Conservation (phyloP, 75 land plant genomes). For the Chamaecyparis obtusa region DNA sequence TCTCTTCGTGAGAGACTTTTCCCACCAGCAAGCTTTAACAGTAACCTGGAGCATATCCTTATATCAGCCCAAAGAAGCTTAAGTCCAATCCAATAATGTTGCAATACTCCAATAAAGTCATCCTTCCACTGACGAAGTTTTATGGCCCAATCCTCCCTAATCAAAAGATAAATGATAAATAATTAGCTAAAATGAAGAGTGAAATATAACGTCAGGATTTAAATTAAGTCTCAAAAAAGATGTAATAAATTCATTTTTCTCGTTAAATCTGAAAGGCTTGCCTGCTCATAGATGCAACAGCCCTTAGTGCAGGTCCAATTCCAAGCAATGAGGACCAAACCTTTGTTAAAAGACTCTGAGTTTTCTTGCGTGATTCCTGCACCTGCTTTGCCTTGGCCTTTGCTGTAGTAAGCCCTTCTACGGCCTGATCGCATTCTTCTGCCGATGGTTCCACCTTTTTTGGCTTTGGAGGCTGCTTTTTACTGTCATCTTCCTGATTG, state of each 20-base stretch:
- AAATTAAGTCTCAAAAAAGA: neutral
- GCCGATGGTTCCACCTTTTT: constrained; percentile 77
- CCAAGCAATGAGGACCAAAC: constrained; percentile 74
- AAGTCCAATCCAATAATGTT: constrained; percentile 93
- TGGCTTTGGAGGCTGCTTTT: constrained; percentile 26
- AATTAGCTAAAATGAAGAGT: no score
- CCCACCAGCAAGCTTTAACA: constrained; percentile 80
- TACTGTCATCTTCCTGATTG: constrained; percentile 33
- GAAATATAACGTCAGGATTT: no score
- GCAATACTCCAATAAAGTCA: constrained; percentile 58
- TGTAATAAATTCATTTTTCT: neutral
- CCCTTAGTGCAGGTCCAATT: constrained; percentile 86
- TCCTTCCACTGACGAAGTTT: constrained; percentile 83
- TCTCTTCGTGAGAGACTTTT: constrained; percentile 87
- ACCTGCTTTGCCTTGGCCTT: constrained; percentile 71
- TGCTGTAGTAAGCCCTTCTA: constrained; percentile 80
- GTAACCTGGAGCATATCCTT: constrained; percentile 77
- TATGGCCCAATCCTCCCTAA: constrained; percentile 89
- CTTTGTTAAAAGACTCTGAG: constrained; percentile 26
- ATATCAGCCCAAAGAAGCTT: constrained; percentile 92
- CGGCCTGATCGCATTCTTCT: constrained; percentile 96
- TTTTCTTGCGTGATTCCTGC: constrained; percentile 57
- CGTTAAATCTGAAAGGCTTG: constrained; percentile 5
- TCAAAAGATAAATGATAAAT: no score
- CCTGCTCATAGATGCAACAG: constrained; percentile 99